Base-by-base conservation (phyloP, 78 protist genomes). In the Dictyostelium capitatum region DNA sequence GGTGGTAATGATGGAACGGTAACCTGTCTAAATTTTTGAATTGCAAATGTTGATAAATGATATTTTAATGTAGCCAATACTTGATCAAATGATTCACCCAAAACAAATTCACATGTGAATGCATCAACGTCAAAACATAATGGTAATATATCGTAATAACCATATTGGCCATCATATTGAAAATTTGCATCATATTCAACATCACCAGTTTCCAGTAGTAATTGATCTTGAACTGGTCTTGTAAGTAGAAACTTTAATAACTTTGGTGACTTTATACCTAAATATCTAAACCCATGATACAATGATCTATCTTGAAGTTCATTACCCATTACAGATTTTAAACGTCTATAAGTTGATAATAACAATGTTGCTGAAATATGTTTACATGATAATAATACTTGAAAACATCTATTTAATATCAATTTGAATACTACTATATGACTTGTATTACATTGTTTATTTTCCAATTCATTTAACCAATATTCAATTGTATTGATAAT, bases 241-340 rank as follows among this genome's bases (percentile, higher is more conserved):
- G n/a, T 62, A 11, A 62, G 28, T 11, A 23, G 11, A 9, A 23
- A 62, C 6, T 62, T 62, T 62, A 62, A 25, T 12, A 62, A 23
- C 23, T 62, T 1, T 23, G 70, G 70, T 10, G 70, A 62, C 28
- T 23, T 62, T 25, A 62, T 62, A 25, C 28, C 43, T 62, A 62
- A 62, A 11, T 62, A 62, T 62, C 70, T 62, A 62, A 62, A 62
- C 10, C 43, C 37, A 62, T 62, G 70, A 62, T 62, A 62, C 4
- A 62, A 17, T 62, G 70, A 62, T 25, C 70, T 62, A 12, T 30
- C 28, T 62, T 62, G 70, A 11, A 12, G 43, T 8, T 62, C 70
- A 3, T 62, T 37, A 4, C 23, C 70, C 43, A 37, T 37, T 37
- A 37, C 43, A 3, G 43, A 37, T 37, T 37, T 37, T 37, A 37